Evolutionary conservation across 257 asterid genomes (phyloP), one percentile per base, ranked within the genome.

Genomic region (Striga asiatica): DNA sequence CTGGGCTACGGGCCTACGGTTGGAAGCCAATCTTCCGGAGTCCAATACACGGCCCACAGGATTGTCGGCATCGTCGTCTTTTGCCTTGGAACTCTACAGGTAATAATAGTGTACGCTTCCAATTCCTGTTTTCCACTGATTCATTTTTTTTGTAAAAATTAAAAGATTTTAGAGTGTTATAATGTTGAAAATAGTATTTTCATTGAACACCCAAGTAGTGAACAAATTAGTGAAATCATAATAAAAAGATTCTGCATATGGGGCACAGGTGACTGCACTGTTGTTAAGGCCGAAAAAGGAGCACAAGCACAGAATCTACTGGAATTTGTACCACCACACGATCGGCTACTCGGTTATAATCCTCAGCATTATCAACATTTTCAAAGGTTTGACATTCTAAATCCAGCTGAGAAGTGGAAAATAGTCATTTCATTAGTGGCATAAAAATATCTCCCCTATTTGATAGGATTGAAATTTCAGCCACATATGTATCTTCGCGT

Each of bases 211-310:
- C n/a, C n/a, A n/a, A n/a, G n/a, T n/a, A n/a, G n/a, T n/a, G n/a
- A n/a, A n/a, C n/a, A n/a, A n/a, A n/a, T n/a, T n/a, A n/a, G n/a
- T n/a, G n/a, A n/a, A n/a, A n/a, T n/a, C n/a, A 32, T 3, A 37
- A 12, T 12, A n/a, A n/a, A n/a, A n/a, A n/a, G n/a, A n/a, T n/a
- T n/a, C n/a, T n/a, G n/a, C n/a, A n/a, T n/a, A n/a, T n/a, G n/a
- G 66, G 17, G 28, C 54, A 37, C 75, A 83, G 89, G 84, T 71
- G 8, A 62, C 77, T 64, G 95, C 98, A 13, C 45, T 89, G 83
- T 84, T 89, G 43, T 71, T 86, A 20, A 86, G 98, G 93, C 96
- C 98, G 23, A 81, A 77, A 41, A 83, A 69, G 81, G 96, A 81
- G 21, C 93, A 86, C 80, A 89, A 83, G 52, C 66, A 55, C 78